Evolutionary conservation across 139 green algal genomes (phyloP).

Genomic region (Parachlorella kessleri): DNA sequence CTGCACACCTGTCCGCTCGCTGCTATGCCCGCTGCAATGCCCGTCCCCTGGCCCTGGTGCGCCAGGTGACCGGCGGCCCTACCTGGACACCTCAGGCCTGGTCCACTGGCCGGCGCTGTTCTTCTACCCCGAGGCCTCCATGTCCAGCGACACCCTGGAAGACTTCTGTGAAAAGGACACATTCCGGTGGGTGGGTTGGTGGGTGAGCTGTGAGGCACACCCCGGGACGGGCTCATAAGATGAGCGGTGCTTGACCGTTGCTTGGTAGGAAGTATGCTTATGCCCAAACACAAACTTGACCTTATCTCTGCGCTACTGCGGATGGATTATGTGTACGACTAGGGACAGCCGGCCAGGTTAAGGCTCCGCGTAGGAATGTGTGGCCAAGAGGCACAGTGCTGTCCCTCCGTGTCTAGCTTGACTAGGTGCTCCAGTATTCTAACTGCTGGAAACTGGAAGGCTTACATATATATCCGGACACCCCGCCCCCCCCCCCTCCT

Average conservation of each 20-base stretch:
- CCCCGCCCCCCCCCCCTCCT: no score
- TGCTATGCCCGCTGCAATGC: not conserved
- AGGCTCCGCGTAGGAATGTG: no score
- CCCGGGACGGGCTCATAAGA: not conserved
- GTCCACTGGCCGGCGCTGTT: conserved; percentile 89
- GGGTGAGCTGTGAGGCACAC: not conserved
- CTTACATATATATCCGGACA: no score
- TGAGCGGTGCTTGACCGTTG: not conserved
- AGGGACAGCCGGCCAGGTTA: no score
- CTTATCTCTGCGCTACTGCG: no score
- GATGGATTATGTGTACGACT: no score
- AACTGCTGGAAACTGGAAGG: no score
- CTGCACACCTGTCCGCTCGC: not conserved
- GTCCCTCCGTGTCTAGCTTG: no score
- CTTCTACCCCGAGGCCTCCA: conserved; percentile 83
- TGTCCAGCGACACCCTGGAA: conserved; percentile 84
- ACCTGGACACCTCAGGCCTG: conserved; percentile 52
- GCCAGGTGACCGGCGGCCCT: conserved; percentile 53
- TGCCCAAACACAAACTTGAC: no score
- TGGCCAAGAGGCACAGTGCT: no score
- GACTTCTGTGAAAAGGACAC: conserved; percentile 75
- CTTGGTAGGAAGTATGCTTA: no score
- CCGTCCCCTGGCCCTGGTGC: not conserved
- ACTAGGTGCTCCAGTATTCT: no score
- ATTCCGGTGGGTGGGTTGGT: conserved; percentile 31